Base-by-base conservation (phyloP, 192 early-diverging fungal genomes). In the Dispira simplex region DNA sequence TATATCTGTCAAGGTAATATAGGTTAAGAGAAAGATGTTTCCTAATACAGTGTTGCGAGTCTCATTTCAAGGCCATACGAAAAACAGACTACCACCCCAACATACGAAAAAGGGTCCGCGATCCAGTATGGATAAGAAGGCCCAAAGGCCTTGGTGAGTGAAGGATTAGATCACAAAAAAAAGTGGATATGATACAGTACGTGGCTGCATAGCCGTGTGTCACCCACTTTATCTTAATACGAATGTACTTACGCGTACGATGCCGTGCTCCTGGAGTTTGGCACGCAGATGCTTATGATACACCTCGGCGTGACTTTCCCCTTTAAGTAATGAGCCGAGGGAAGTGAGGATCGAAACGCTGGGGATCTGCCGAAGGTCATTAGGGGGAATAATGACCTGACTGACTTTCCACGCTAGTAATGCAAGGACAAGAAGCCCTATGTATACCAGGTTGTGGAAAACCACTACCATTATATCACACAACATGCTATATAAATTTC, bases 281-380 rank as follows among this genome's bases (percentile, higher is more conserved):
- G 1, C n/a, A 14, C 27, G 16, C 13, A 57, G 16, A 26, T 57
- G 26, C 12, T 57, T 23, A 16, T 27, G 55, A 20, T 57, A 57
- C 20, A 57, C 20, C 3, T 57, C n/a, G 25, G 55, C n/a, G 55
- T 57, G 55, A 27, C 55, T 57, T 26, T 57, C 55, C 55, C 55
- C 55, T 57, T 26, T 16, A 23, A 57, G 16, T 13, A 26, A 3
- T 57, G 55, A 57, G 8, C 13, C 13, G 21, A 57, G 55, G 55
- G 55, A 23, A 20, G 20, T 13, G 20, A 23, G 55, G 27, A 57
- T 10, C 27, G 55, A 27, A 27, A 57, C 55, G 21, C 27, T 20
- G n/a, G 55, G 55, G 55, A 57, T 57, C 13, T 20, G 26, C 10
- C 55, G 55, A 16, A 57, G 1, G 16, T 14, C 55, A 14, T 20